These are phyloP conservation scores for Linderniella brevidens DNA, from an alignment of 257 asterid genomes.

Conservation along the genomic window DNA sequence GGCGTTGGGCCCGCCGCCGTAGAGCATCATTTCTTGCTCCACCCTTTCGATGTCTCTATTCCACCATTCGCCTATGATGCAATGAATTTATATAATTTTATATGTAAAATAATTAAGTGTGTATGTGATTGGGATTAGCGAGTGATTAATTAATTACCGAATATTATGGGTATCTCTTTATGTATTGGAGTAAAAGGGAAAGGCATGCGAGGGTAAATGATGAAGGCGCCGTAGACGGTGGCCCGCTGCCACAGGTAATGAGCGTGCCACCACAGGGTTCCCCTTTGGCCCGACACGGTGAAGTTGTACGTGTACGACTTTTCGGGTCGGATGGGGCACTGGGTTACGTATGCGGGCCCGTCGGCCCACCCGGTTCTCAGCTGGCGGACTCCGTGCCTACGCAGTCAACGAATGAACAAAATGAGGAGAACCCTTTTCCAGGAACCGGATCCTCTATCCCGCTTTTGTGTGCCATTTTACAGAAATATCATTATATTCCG, in stretches of 20 bases:
- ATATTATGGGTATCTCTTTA: conserved; percentile 27
- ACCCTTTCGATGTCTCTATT: conserved; percentile 39
- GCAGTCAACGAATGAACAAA: neutral
- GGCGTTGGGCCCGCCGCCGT: conserved; percentile 61
- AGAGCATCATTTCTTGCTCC: conserved; percentile 34
- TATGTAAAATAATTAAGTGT: too few species aligned
- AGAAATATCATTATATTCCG: too few species aligned
- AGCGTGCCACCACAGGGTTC: conserved; percentile 64
- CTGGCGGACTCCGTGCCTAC: conserved; percentile 61
- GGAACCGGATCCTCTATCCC: too few species aligned
- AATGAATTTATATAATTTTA: too few species aligned
- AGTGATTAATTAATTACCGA: neutral
- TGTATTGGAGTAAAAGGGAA: conserved; percentile 49
- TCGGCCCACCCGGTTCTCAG: conserved; percentile 59
- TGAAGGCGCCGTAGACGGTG: conserved; percentile 53
- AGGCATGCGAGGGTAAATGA: conserved; percentile 42
- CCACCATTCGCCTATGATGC: conserved; percentile 74
- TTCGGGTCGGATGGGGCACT: conserved; percentile 59
- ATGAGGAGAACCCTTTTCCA: too few species aligned
- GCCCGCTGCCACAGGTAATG: conserved; percentile 57
- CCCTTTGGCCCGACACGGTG: conserved; percentile 50
- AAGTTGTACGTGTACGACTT: conserved; percentile 41
- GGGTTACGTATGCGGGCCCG: conserved; percentile 65
- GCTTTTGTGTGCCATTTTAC: too few species aligned
- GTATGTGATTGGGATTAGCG: too few species aligned